Evolutionary conservation across 139 green algal genomes (phyloP).

Genomic region (Micractinium sp.): DNA sequence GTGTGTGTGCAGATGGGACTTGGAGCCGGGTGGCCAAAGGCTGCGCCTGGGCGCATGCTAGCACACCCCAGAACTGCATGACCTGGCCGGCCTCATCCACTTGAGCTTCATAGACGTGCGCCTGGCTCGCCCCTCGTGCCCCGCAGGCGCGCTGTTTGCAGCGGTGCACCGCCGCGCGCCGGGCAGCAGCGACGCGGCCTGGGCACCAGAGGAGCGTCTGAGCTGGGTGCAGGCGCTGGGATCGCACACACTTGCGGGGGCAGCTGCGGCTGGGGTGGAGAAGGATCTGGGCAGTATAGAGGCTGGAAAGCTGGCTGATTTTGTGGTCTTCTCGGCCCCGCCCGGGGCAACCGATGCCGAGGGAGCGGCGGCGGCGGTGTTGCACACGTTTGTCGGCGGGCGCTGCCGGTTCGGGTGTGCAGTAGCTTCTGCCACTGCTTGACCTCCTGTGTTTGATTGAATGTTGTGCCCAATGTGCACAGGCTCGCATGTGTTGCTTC

Average conservation of each 20-base stretch:
- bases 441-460: neutral
- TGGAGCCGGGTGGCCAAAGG: neutral
- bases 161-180: constrained; percentile 39
- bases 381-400: constrained; percentile 38
- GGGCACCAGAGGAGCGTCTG: constrained; percentile 40
- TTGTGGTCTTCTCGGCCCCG: constrained; percentile 54
- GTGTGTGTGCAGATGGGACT: neutral
- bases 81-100: neutral
- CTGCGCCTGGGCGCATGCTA: no score
- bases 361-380: neutral
- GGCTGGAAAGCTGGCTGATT: constrained; percentile 60
- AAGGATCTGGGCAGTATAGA: constrained; percentile 38
- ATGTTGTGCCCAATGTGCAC: neutral
- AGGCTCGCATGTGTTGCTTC: no score
- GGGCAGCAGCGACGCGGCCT: neutral
- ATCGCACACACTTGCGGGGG: constrained; percentile 48
- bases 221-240: constrained; percentile 44
- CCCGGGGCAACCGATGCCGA: neutral
- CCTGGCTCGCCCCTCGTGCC: neutral
- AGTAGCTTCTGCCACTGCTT: neutral
- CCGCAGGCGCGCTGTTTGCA: constrained; percentile 33
- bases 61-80: no score
- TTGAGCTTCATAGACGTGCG: no score
- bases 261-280: constrained; percentile 26
- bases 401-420: constrained; percentile 29